Base-by-base conservation (phyloP, 345 rosid genomes). In the Aethionema arabicum region DNA sequence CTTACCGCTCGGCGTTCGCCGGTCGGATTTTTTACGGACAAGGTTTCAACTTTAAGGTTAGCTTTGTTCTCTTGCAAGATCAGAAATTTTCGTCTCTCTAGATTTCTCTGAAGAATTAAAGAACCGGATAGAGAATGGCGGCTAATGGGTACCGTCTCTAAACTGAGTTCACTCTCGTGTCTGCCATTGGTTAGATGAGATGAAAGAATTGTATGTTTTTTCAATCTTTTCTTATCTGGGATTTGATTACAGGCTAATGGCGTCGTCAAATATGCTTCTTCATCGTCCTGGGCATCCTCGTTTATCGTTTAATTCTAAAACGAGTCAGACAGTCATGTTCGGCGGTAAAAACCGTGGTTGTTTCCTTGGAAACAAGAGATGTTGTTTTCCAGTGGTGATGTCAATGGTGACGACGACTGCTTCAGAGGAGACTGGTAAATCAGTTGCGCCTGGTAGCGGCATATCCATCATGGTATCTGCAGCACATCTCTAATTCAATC, bases 381-480 rank as follows among this genome's bases (percentile, higher is more conserved):
- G 56, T 5, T 52, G 11, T 52, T 15, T 31, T 59, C 56, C 70
- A 29, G 46, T 72, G 35, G 69, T 58, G 42, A 43, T 67, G 48
- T 67, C 81, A 14, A 65, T 78, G 83, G 72, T 80, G 1, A 38
- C 75, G 37, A 11, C 78, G n/a, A 41, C 37, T 48, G 46, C 56
- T 41, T 52, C 33, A 38, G 29, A 10, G 21, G 52, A 21, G 49
- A 12, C 54, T 2, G 50, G 31, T 6, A 65, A 61, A 8, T 30
- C 78, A 32, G 14, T 37, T 33, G 49, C 73, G 11, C 54, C 72
- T n/a, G 66, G 69, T 48, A 30, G 32, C 5, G 75, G 64, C 49
- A 56, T 76, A 54, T 66, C 78, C 11, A 65, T 80, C 61, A 70
- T 78, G 85, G 85, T 80, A 78, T 41, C 10, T 21, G 27, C 27